These are phyloP conservation scores for Melampsora americana DNA, from an alignment of 1,284 basidiomycete species.

Conservation along the genomic window DNA sequence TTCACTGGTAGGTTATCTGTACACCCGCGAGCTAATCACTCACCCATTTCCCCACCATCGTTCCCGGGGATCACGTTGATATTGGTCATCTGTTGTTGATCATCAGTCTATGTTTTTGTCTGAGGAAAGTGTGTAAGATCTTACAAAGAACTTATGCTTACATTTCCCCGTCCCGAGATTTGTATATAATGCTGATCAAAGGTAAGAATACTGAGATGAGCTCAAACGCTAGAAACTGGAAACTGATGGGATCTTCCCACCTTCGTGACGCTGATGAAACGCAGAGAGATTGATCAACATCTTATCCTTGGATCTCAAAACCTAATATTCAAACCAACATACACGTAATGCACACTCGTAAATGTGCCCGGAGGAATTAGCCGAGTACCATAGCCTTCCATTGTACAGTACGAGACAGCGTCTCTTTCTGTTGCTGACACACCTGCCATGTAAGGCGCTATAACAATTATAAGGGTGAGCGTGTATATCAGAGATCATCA, in stretches of 20 bases:
- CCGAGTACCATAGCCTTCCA: constrained; percentile 12
- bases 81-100: constrained; percentile 20
- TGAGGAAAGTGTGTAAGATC: neutral
- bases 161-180: constrained; percentile 34
- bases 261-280: no score
- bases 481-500: neutral
- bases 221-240: no score
- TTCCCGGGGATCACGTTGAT: constrained; percentile 19
- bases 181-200: constrained; percentile 18
- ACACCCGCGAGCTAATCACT: neutral
- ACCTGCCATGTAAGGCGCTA: constrained; percentile 27
- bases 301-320: no score
- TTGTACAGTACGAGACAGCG: constrained; percentile 35
- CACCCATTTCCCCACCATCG: constrained; percentile 40
- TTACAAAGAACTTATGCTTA: constrained; percentile 4
- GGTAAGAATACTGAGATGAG: neutral
- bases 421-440: constrained; percentile 29
- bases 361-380: constrained; percentile 29
- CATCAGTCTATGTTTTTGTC: neutral
- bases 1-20: neutral
- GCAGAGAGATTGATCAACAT: no score
- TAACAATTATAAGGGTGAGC: neutral
- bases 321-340: neutral
- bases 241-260: no score
- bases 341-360: constrained; percentile 32